Conservation (phyloP, 169 alveolate species). For the Plasmodium gallinaceum region DNA sequence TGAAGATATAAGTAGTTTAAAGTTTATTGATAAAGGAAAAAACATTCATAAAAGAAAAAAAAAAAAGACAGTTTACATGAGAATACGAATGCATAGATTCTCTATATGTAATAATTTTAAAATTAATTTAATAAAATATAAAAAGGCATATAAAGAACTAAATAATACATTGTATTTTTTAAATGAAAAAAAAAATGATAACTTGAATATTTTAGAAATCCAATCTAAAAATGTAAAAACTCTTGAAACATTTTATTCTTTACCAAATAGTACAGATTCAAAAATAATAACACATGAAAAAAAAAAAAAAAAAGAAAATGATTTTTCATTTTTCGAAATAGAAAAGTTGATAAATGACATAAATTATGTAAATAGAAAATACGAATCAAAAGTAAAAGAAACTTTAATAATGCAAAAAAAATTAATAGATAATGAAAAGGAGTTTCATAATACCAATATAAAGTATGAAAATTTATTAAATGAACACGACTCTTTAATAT, state of each 20-base stretch:
- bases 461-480: slow-evolving; percentile 65
- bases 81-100: slow-evolving; percentile 74
- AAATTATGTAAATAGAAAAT: slow-evolving; percentile 67
- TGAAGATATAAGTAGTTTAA: slow-evolving; percentile 8
- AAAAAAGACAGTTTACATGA: slow-evolving; percentile 24
- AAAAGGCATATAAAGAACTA: slow-evolving; percentile 61
- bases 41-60: not conserved
- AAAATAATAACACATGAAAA: not conserved
- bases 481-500: slow-evolving; percentile 69
- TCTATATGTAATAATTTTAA: slow-evolving; percentile 52
- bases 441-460: slow-evolving; percentile 35
- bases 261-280: slow-evolving; percentile 70
- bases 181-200: slow-evolving; percentile 30
- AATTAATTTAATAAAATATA: slow-evolving; percentile 51
- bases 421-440: slow-evolving; percentile 71
- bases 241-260: slow-evolving; percentile 71
- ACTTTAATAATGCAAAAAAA: slow-evolving; percentile 65
- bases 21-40: not conserved
- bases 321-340: slow-evolving; percentile 40
- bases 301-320: slow-evolving; percentile 15
- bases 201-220: slow-evolving; percentile 1
- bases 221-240: slow-evolving; percentile 26
- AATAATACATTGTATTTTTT: slow-evolving; percentile 6
- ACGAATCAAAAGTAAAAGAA: slow-evolving; percentile 74
- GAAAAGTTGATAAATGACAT: slow-evolving; percentile 65